These are phyloP conservation scores for Naganishia kalamii DNA, from an alignment of 768 basidiomycete genomes.

Conservation along the genomic window DNA sequence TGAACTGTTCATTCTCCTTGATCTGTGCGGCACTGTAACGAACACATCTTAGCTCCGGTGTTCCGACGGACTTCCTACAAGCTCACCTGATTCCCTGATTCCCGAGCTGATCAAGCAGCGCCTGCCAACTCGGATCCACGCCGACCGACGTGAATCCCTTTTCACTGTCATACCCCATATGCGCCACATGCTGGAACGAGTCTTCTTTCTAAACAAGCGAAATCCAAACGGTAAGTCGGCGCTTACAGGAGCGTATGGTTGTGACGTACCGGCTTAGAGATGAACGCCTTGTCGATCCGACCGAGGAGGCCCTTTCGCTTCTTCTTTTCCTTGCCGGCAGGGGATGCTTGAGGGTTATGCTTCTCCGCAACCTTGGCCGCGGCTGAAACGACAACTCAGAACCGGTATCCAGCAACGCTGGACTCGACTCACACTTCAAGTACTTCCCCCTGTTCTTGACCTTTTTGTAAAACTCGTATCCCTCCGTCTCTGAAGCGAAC, in stretches of 20 bases:
- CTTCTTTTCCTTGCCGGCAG: constrained; percentile 32
- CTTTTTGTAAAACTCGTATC: constrained; percentile 77
- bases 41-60: too few species aligned
- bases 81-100: constrained; percentile 56
- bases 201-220: constrained; percentile 45
- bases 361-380: constrained; percentile 16
- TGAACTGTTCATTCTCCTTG: constrained; percentile 75
- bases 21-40: constrained; percentile 56
- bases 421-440: constrained; percentile 44
- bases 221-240: not conserved
- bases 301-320: constrained; percentile 54
- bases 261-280: constrained; percentile 61
- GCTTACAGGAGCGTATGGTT: not conserved
- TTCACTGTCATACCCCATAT: constrained; percentile 88
- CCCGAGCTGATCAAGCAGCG: constrained; percentile 63
- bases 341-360: not conserved
- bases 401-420: not conserved
- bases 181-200: constrained; percentile 77
- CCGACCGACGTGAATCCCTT: constrained; percentile 77
- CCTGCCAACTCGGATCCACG: constrained; percentile 84
- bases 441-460: constrained; percentile 62
- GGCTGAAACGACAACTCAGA: constrained; percentile 2
- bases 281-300: constrained; percentile 86
- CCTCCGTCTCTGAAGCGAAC: constrained; percentile 79
- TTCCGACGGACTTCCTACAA: too few species aligned